Conservation (phyloP, 2,329 filamentous ascomycete genomes). For the Exophiala sp. region DNA sequence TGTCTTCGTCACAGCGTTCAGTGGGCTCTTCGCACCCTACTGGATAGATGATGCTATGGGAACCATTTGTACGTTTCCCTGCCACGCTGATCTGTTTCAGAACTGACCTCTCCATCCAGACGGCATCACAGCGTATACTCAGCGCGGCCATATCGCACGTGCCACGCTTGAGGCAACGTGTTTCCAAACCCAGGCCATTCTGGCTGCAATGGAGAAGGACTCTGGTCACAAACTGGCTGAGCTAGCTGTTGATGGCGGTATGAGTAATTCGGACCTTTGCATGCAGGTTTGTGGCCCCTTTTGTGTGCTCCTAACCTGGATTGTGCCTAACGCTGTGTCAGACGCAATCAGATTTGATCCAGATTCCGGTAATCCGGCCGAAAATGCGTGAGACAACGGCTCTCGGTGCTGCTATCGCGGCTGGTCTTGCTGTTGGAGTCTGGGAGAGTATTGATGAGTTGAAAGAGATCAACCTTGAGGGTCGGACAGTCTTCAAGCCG, state of each 20-base stretch:
- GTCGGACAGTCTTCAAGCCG: slow-evolving; percentile 67
- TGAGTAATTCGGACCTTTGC: slow-evolving; percentile 81
- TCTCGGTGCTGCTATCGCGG: slow-evolving; percentile 84
- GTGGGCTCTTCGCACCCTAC: slow-evolving; percentile 85
- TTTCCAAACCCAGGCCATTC: slow-evolving; percentile 89
- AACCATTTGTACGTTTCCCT: slow-evolving; percentile 57
- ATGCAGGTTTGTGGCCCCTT: slow-evolving; percentile 55
- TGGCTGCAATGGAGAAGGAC: slow-evolving; percentile 86
- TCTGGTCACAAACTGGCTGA: slow-evolving; percentile 70
- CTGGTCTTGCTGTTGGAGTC: slow-evolving; percentile 75
- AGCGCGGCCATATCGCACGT: slow-evolving; percentile 82
- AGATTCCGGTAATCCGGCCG: slow-evolving; percentile 78
- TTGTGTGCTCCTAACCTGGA: background rate
- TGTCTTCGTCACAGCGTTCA: slow-evolving; percentile 85
- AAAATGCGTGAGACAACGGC: slow-evolving; percentile 88
- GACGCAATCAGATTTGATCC: slow-evolving; percentile 75
- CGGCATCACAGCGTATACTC: slow-evolving; percentile 79
- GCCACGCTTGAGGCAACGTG: slow-evolving; percentile 88
- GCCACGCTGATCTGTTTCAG: background rate
- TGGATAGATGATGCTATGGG: slow-evolving; percentile 93
- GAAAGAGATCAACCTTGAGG: slow-evolving; percentile 66
- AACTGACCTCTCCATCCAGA: slow-evolving; percentile 35
- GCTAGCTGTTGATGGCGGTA: slow-evolving; percentile 81
- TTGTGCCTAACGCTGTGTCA: slow-evolving; percentile 32
- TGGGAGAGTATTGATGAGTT: slow-evolving; percentile 75